phyloP scores from a whole-genome alignment of 371 early-diverging fungal species.

The Umbelopsis sp. region DNA sequence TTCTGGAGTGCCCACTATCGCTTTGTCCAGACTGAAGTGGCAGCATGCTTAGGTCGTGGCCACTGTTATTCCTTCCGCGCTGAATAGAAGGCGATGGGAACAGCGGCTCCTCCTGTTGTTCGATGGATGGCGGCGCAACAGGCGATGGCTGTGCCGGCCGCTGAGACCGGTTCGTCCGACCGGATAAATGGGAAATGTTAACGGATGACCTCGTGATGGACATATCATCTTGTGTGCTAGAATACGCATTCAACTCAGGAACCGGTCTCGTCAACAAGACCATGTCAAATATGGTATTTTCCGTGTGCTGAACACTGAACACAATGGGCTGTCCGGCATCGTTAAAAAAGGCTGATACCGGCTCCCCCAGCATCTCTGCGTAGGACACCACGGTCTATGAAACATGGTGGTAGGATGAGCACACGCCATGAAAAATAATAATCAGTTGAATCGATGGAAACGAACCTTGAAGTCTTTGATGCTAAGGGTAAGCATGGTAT shows the following conservation, averaged over 20 bases:
- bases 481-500: conserved; percentile 1
- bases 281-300: conserved; percentile 9
- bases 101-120: conserved; percentile 6
- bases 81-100: not conserved
- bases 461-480: conserved; percentile 12
- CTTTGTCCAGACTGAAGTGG: not conserved
- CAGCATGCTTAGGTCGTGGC: not conserved
- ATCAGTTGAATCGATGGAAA: not conserved
- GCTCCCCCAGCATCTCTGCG: not conserved
- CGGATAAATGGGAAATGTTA: not conserved
- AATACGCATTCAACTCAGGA: not conserved
- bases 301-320: conserved; percentile 7
- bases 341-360: conserved; percentile 5
- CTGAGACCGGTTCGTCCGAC: not conserved
- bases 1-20: not conserved
- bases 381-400: not conserved
- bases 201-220: conserved; percentile 7
- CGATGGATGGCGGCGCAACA: not conserved
- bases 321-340: conserved; percentile 9
- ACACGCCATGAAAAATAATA: too few species aligned
- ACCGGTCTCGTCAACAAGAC: conserved; percentile 4
- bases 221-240: not conserved
- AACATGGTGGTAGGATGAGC: not conserved
- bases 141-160: not conserved
- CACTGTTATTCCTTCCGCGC: not conserved